Evolutionary conservation across 2,329 filamentous ascomycete species (phyloP), one percentile per base, ranked within the genome.

Genomic region (Cladosporium sp.): DNA sequence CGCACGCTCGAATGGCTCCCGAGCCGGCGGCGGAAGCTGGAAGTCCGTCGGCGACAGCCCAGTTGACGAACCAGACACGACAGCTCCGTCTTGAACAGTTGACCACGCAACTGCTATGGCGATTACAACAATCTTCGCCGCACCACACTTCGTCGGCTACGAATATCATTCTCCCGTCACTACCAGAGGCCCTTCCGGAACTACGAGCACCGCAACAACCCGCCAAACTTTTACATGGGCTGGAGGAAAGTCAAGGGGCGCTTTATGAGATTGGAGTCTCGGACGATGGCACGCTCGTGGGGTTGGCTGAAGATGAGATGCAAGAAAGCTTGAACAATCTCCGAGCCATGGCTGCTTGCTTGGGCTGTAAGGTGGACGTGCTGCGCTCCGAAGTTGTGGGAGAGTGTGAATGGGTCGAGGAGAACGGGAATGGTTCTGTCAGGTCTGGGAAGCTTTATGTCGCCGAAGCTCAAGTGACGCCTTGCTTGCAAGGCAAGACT

Each of bases 191-290:
- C 8, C 67, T 74, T 7, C 82, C 83, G 56, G 74, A 86, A 38
- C 74, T 90, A 6, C 83, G 74, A 19, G 70, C 73, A 11, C 76
- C 76, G 33, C 72, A 74, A 19, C 75, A 77, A 58, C 78, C 79
- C 7, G 73, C 74, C 40, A 78, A 75, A 46, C 70, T 84, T 32
- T 69, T 83, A 10, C 80, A 91, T 2, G 90, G 93, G 0, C 74
- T 98, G 8, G 92, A 97, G 66, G 91, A 95, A 67, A 96, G 90
- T 13, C 86, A 89, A 59, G 93, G 93, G 4, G 93, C 93, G 1
- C 71, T 97, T 46, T 98, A 98, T 62, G 92, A 98, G 69, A 95
- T 98, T 68, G 93, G 93, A 0, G 90, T 98, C 9, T 87, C 91
- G 28, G 93, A 98, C 68, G 90, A 97, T 72, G 93, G 93, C 7